phyloP scores from a whole-genome alignment of 2,329 filamentous ascomycete genomes.

The Aspergillus novoparasiticus region DNA sequence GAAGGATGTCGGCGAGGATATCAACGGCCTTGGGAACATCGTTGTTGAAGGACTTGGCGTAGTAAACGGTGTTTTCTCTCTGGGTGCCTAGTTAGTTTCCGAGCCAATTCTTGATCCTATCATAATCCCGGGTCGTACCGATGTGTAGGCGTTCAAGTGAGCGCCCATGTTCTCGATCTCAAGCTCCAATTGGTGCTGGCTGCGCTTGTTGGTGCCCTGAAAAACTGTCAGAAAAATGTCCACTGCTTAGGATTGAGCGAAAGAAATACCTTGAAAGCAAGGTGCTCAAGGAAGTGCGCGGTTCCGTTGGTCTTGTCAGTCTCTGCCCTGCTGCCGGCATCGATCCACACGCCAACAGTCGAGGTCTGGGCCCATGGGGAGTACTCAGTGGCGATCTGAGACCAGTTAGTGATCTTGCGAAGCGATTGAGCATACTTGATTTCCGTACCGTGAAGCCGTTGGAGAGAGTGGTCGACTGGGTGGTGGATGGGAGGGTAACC shows the following conservation, averaged over 20 bases:
- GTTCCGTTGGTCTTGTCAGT: slow-evolving; percentile 98
- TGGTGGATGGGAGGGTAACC: slow-evolving; percentile 71
- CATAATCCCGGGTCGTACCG: slow-evolving; percentile 63
- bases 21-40: slow-evolving; percentile 96
- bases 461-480: slow-evolving; percentile 92
- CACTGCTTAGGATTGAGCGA: background rate
- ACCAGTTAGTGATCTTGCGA: slow-evolving; percentile 32
- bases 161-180: slow-evolving; percentile 99
- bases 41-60: slow-evolving; percentile 96
- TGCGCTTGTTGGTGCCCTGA: slow-evolving; percentile 86
- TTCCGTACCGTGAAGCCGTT: slow-evolving; percentile 89
- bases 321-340: slow-evolving; percentile 96
- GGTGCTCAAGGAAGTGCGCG: slow-evolving; percentile 98
- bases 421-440: slow-evolving; percentile 18
- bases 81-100: slow-evolving; percentile 43
- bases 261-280: slow-evolving; percentile 89
- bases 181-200: slow-evolving; percentile 95
- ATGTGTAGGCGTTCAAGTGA: slow-evolving; percentile 99
- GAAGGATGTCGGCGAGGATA: slow-evolving; percentile 97
- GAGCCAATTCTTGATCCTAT: slow-evolving; percentile 16
- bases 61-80: slow-evolving; percentile 99
- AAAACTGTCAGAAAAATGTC: slow-evolving; percentile 2
- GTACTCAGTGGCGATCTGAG: slow-evolving; percentile 93
- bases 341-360: slow-evolving; percentile 98
- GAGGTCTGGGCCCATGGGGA: slow-evolving; percentile 98